phyloP scores from a whole-genome alignment of 2,329 filamentous ascomycete genomes.

The Hypoxylon sp. region DNA sequence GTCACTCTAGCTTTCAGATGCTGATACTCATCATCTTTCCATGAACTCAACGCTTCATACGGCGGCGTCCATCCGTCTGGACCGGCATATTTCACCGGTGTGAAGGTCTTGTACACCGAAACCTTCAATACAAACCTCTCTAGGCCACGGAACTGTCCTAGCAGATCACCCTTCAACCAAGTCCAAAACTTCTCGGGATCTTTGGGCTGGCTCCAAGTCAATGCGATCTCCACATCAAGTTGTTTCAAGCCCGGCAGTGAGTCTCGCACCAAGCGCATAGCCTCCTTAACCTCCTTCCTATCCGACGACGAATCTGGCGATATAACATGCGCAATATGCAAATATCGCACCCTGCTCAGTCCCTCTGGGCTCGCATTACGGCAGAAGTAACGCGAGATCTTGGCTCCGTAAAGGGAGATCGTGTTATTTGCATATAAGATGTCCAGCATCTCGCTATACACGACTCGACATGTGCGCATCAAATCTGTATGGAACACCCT shows the following conservation, averaged over 20 bases:
- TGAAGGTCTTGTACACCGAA: constrained; percentile 16
- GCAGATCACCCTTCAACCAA: constrained; percentile 29
- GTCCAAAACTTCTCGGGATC: constrained; percentile 29
- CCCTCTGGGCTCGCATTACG: constrained; percentile 37
- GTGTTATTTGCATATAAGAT: constrained; percentile 31
- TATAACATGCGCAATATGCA: constrained; percentile 28
- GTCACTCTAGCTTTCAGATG: constrained; percentile 20
- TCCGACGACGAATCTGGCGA: constrained; percentile 9
- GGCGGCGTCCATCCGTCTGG: constrained; percentile 2
- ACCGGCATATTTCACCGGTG: neutral
- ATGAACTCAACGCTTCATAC: constrained; percentile 18
- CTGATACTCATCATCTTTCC: constrained; percentile 27
- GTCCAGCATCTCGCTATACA: constrained; percentile 30
- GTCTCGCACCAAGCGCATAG: constrained; percentile 16
- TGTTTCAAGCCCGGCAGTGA: constrained; percentile 22
- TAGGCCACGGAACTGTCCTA: constrained; percentile 26
- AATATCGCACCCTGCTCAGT: constrained; percentile 20
- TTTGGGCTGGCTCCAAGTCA: constrained; percentile 29
- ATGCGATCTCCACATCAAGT: constrained; percentile 33
- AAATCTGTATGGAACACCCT: constrained; percentile 16
- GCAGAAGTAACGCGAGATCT: constrained; percentile 33
- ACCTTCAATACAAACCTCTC: constrained; percentile 33
- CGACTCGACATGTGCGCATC: constrained; percentile 24
- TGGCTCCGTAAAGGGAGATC: constrained; percentile 31
- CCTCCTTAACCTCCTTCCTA: constrained; percentile 3